Evolutionary conservation across 352 stramenopile genomes (phyloP).

Genomic region (Peronosclerospora sorghi): DNA sequence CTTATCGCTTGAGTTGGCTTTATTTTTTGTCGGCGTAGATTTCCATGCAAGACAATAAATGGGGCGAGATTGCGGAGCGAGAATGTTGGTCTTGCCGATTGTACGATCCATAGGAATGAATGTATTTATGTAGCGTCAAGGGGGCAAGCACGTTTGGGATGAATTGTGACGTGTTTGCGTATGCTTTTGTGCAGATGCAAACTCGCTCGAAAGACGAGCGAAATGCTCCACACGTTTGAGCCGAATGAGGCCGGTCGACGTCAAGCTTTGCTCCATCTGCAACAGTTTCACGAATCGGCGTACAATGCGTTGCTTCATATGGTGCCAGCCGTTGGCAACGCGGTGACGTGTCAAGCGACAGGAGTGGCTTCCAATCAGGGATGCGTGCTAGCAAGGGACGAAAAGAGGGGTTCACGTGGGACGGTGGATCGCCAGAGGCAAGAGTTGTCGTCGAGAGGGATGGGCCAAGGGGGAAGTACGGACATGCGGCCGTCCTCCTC

Average conservation of each 20-base stretch:
- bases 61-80: slow-evolving; percentile 64
- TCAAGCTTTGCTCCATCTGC: slow-evolving; percentile 54
- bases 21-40: slow-evolving; percentile 23
- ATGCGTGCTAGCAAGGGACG: neutral
- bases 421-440: neutral
- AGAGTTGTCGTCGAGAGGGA: neutral
- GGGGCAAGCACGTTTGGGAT: neutral
- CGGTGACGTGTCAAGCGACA: neutral
- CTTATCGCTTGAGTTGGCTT: neutral
- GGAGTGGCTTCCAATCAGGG: neutral
- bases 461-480: neutral
- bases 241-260: slow-evolving; percentile 42
- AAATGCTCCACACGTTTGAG: slow-evolving; percentile 54
- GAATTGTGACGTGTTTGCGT: too few species aligned
- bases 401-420: neutral
- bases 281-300: slow-evolving; percentile 37
- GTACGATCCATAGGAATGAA: slow-evolving; percentile 17
- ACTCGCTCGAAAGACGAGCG: slow-evolving; percentile 19
- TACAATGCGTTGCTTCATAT: slow-evolving; percentile 47
- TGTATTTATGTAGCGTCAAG: neutral
- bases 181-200: slow-evolving; percentile 35
- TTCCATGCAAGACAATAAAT: slow-evolving; percentile 80
- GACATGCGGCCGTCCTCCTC: neutral
- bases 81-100: slow-evolving; percentile 66
- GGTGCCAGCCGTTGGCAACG: slow-evolving; percentile 21